Conservation (phyloP, 2,329 filamentous ascomycete species). For the Colletotrichum sp. region DNA sequence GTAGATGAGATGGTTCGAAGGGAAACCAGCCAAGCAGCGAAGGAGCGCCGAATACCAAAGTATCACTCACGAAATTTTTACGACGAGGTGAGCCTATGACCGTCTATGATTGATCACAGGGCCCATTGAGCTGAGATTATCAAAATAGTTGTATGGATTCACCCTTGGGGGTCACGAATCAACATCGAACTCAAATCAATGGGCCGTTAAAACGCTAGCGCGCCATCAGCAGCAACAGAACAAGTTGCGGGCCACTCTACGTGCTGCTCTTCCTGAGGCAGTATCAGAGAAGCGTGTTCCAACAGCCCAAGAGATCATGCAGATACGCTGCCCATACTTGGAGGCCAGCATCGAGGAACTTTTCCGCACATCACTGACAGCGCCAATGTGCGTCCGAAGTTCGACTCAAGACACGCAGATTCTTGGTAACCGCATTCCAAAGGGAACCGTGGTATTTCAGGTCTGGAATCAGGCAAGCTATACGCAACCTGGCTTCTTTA, state of each 20-base stretch:
- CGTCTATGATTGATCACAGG: not conserved
- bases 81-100: constrained; percentile 32
- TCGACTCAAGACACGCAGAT: constrained; percentile 30
- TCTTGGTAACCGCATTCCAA: constrained; percentile 31
- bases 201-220: constrained; percentile 26
- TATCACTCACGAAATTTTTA: constrained; percentile 28
- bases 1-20: constrained; percentile 15
- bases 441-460: constrained; percentile 26
- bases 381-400: constrained; percentile 27
- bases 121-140: not conserved
- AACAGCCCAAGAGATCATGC: constrained; percentile 25
- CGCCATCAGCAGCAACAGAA: constrained; percentile 28
- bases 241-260: constrained; percentile 28
- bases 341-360: constrained; percentile 35
- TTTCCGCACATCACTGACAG: constrained; percentile 27
- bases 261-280: constrained; percentile 18
- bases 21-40: not conserved
- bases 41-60: not conserved
- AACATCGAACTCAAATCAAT: constrained; percentile 26
- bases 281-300: constrained; percentile 23
- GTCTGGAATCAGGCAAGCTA: constrained; percentile 26
- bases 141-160: constrained; percentile 29
- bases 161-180: constrained; percentile 33
- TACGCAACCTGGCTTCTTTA: constrained; percentile 27
- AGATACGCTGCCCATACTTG: constrained; percentile 28